Evolutionary conservation across 2,329 filamentous ascomycete genomes (phyloP), one percentile per base, ranked within the genome.

Genomic region (Hypoxylon sp.): DNA sequence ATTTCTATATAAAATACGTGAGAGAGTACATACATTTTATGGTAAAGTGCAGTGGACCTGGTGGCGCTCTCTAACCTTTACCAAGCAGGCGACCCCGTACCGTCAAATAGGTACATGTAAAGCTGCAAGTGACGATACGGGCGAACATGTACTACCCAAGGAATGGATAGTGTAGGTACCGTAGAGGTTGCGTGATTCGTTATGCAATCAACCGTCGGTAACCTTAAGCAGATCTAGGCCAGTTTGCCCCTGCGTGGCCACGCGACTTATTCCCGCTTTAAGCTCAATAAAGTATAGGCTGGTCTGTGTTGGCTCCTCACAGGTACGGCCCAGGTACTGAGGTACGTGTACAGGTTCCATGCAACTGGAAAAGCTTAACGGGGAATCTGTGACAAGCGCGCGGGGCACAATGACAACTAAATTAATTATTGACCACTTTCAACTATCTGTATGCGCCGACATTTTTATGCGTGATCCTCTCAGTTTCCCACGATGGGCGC

Each of bases 401-500:
- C 39, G 39, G 39, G 39, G 39, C 39, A 44, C 37, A n/a, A n/a
- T 42, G 14, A 42, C 37, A 42, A 17, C 9, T 39, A 17, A 17
- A 42, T 42, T n/a, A 17, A 42, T 17, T 22, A 22, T 22, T 22
- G 19, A 22, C 19, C 19, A 31, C 29, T 31, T 8, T 13, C 46
- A 44, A 17, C 11, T 37, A 44, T 31, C 26, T 19, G 5, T 50
- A 24, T 48, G 10, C 31, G 29, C 44, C 31, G 8, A 47, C 26
- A 31, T 14, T 19, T 24, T 22, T 44, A 46, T 35, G 24, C 8
- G 24, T 87, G 11, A 13, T 29, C 17, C n/a, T 29, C n/a, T 6
- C 10, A 42, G 10, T 47, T 24, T 48, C n/a, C n/a, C 51, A 48
- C 46, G 11, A 71, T 89, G 87, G 87, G 87, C 55, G 86, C 84